Conservation (phyloP, 352 stramenopile species). For the Pythium dissimile region DNA sequence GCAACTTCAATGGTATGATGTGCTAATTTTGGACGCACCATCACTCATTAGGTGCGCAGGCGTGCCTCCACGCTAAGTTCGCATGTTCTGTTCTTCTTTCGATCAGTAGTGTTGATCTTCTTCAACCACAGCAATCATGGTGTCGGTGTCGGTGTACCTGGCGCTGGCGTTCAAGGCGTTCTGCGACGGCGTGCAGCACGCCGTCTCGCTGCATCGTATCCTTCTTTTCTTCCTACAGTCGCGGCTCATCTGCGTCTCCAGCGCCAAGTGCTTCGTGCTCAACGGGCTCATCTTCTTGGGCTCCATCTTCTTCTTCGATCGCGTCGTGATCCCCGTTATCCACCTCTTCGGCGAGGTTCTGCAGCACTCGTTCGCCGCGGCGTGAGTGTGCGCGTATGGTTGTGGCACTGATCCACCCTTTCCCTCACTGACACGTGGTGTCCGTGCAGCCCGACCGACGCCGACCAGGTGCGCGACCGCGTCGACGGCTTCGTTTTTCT, state of each 20-base stretch:
- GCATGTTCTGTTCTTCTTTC: neutral
- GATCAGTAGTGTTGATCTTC: slow-evolving; percentile 10
- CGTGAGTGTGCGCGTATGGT: no score
- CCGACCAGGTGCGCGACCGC: slow-evolving; percentile 70
- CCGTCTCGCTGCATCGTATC: slow-evolving; percentile 83
- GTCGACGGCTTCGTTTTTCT: slow-evolving; percentile 85
- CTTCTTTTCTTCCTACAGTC: slow-evolving; percentile 85
- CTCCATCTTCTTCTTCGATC: slow-evolving; percentile 89
- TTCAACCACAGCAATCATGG: slow-evolving; percentile 12
- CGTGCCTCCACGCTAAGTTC: neutral
- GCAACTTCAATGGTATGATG: neutral
- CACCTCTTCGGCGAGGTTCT: slow-evolving; percentile 85
- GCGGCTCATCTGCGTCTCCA: slow-evolving; percentile 79
- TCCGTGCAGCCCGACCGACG: slow-evolving; percentile 48
- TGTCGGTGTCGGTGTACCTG: slow-evolving; percentile 36
- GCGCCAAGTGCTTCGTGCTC: slow-evolving; percentile 87
- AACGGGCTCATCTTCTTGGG: slow-evolving; percentile 88
- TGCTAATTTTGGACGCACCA: neutral
- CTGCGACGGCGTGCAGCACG: slow-evolving; percentile 83
- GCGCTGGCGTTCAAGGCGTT: slow-evolving; percentile 76
- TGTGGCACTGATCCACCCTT: no score
- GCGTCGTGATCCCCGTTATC: slow-evolving; percentile 81
- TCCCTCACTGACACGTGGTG: no score
- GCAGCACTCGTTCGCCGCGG: slow-evolving; percentile 60
- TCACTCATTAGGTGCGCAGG: slow-evolving; percentile 7